Percentiles rank a stretch among this genome's conserved stretches.
Conservation (phyloP, 345 rosid species). For the Melastoma malabathricum region DNA sequence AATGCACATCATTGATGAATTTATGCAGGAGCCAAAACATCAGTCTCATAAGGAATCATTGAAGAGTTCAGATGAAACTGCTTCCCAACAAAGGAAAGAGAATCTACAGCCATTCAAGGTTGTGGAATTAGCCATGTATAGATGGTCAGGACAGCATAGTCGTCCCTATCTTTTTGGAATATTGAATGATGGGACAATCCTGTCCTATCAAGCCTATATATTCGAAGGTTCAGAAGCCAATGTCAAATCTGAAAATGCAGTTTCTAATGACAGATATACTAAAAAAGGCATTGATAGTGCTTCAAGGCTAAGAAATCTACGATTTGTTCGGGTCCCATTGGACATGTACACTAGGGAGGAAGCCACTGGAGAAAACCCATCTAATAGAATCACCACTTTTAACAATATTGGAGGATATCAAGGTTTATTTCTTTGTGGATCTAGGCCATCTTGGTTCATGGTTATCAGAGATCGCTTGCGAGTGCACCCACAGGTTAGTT, state of each 20-base stretch:
- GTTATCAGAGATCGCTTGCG: slow-evolving; percentile 81
- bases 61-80: slow-evolving; percentile 31
- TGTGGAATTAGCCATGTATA: slow-evolving; percentile 84
- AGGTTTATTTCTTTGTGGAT: slow-evolving; percentile 91
- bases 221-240: slow-evolving; percentile 67
- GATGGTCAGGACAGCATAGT: slow-evolving; percentile 81
- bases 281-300: slow-evolving; percentile 29
- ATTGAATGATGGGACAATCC: slow-evolving; percentile 87
- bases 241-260: slow-evolving; percentile 39
- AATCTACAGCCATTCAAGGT: slow-evolving; percentile 45
- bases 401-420: slow-evolving; percentile 76
- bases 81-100: slow-evolving; percentile 55
- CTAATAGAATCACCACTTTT: slow-evolving; percentile 69
- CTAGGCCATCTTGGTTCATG: slow-evolving; percentile 97
- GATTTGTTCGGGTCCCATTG: slow-evolving; percentile 57
- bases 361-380: slow-evolving; percentile 30
- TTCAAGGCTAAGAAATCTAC: slow-evolving; percentile 79
- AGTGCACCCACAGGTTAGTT: slow-evolving; percentile 86
- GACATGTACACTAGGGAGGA: slow-evolving; percentile 79
- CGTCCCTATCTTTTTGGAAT: slow-evolving; percentile 82
- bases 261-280: slow-evolving; percentile 30
- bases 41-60: slow-evolving; percentile 26
- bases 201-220: slow-evolving; percentile 84
- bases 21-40: slow-evolving; percentile 26
- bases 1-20: slow-evolving; percentile 56